Evolutionary conservation across 2,329 filamentous ascomycete genomes (phyloP).

Genomic region (Pyricularia sp.): DNA sequence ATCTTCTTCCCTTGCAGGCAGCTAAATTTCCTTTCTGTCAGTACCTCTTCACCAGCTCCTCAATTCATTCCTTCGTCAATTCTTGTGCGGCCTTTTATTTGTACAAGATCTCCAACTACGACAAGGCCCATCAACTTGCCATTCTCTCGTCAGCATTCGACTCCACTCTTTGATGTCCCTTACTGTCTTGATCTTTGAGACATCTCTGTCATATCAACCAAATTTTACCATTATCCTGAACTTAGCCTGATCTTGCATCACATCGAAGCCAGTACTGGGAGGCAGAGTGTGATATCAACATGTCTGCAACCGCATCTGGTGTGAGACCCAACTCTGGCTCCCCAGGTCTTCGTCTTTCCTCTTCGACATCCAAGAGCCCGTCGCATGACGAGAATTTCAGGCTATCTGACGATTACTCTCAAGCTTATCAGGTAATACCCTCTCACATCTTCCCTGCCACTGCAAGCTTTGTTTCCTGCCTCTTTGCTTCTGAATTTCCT

Average conservation of each 20-base stretch:
- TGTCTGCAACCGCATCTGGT: constrained; percentile 24
- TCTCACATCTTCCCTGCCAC: neutral
- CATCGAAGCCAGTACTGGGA: neutral
- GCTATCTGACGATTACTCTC: constrained; percentile 23
- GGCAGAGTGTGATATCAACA: constrained; percentile 14
- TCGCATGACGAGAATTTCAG: constrained; percentile 26
- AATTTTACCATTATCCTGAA: constrained; percentile 4
- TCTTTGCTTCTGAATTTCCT: neutral
- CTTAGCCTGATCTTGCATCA: neutral
- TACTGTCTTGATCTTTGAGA: constrained; percentile 6
- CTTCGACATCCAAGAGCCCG: constrained; percentile 20
- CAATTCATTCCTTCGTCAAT: neutral
- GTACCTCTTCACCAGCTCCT: neutral
- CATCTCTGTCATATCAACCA: constrained; percentile 11
- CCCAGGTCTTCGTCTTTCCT: constrained; percentile 19
- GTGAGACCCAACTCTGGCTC: constrained; percentile 31
- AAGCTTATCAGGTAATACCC: constrained; percentile 20
- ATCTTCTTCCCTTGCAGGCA: neutral
- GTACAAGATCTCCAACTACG: neutral
- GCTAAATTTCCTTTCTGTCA: neutral
- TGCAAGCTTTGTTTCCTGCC: neutral
- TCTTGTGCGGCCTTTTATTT: neutral
- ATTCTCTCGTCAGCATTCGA: neutral
- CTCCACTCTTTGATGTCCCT: constrained; percentile 1
- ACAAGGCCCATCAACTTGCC: neutral